phyloP scores from a whole-genome alignment of 2,329 filamentous ascomycete species.

The Elsinoe perseae region DNA sequence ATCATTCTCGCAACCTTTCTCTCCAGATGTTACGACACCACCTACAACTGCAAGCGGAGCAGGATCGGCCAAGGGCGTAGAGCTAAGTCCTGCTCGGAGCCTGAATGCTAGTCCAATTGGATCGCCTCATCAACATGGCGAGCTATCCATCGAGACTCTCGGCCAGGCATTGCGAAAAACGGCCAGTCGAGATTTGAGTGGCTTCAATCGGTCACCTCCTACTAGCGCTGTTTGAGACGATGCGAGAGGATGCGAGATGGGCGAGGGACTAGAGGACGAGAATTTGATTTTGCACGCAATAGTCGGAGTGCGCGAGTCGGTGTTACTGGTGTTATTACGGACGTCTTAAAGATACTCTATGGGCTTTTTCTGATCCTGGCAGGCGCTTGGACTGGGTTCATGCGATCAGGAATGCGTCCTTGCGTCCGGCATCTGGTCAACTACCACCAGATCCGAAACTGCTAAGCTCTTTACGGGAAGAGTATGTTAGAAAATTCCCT shows the following conservation, averaged over 20 bases:
- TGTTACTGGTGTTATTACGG: neutral
- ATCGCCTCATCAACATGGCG: constrained; percentile 51
- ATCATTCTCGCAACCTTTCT: constrained; percentile 44
- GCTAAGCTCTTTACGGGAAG: neutral
- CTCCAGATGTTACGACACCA: constrained; percentile 59
- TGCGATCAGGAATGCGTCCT: constrained; percentile 5
- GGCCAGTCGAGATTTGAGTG: constrained; percentile 67
- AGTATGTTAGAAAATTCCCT: neutral
- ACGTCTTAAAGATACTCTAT: neutral
- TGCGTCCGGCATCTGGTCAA: constrained; percentile 11
- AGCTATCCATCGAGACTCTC: constrained; percentile 91
- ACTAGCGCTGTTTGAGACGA: constrained; percentile 19
- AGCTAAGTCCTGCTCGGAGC: constrained; percentile 52
- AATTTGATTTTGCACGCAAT: neutral
- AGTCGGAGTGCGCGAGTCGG: neutral
- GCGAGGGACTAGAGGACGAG: neutral
- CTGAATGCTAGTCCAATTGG: constrained; percentile 56
- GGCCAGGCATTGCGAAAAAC: constrained; percentile 78
- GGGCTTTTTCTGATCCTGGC: neutral
- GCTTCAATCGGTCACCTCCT: constrained; percentile 26
- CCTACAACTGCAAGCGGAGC: constrained; percentile 65
- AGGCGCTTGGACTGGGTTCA: constrained; percentile 14
- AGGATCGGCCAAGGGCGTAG: constrained; percentile 64
- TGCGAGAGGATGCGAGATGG: constrained; percentile 19
- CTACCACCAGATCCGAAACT: neutral